These are phyloP conservation scores for Solanum corneliomulleri DNA, from an alignment of 257 asterid genomes.

Conservation along the genomic window DNA sequence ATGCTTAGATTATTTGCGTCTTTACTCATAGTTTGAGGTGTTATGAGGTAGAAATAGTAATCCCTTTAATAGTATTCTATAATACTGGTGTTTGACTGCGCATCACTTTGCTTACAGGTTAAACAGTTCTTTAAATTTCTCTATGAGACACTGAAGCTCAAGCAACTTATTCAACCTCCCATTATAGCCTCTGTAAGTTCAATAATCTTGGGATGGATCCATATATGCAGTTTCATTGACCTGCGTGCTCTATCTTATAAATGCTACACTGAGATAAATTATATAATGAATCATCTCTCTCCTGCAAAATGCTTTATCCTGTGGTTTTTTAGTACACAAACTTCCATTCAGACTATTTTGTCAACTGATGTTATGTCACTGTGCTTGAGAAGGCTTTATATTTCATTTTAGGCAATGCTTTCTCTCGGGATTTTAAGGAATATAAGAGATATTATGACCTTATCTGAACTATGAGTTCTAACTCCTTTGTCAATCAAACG, in stretches of 20 bases:
- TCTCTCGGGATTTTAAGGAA: neutral
- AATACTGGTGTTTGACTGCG: neutral
- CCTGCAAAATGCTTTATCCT: neutral
- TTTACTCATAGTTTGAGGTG: neutral
- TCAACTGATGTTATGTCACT: neutral
- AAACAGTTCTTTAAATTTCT: constrained; percentile 49
- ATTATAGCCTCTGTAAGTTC: constrained; percentile 92
- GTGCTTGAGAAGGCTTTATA: neutral
- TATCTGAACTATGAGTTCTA: neutral
- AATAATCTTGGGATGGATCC: neutral
- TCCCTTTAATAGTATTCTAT: neutral
- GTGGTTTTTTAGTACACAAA: neutral
- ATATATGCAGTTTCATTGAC: neutral
- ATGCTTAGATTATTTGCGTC: neutral
- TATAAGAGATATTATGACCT: neutral
- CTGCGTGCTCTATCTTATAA: neutral
- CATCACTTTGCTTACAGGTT: constrained; percentile 36
- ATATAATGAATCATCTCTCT: neutral
- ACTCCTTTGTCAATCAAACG: neutral
- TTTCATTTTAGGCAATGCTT: neutral
- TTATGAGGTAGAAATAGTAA: neutral
- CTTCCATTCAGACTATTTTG: neutral
- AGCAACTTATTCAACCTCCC: constrained; percentile 91
- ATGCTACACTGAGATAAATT: neutral
- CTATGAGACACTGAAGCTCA: constrained; percentile 85